Evolutionary conservation across 306 rosid species (phyloP), one percentile per base, ranked within the genome.

Genomic region (Coriaria nepalensis): DNA sequence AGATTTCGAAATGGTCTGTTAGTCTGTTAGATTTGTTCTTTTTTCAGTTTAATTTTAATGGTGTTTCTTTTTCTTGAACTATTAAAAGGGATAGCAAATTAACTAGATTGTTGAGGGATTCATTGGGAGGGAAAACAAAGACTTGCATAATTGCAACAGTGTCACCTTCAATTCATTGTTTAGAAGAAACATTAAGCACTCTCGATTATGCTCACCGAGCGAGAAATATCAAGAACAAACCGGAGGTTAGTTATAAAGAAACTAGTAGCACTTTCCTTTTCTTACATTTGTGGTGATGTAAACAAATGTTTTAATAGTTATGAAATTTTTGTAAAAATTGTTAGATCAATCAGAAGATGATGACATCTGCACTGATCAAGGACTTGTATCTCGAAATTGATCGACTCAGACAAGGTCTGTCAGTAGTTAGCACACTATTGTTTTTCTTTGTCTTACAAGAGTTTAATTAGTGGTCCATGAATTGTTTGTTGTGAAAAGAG

Each of bases 191-290:
- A 40, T 93, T 92, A 53, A 92, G 94, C 77, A 92, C 98, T 48
- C 72, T 92, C 51, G 98, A 92, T 49, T 92, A 92, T 59, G 98
- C 98, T 4, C 94, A 92, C 50, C 98, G 98, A 63, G 98, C 98
- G 65, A 92, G 86, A 73, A 92, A 92, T 69, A 92, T 92, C 62
- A 92, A 86, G 81, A 92, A 92, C 78, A 92, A 92, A 64, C 98
- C 98, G 40, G 98, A 92, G 94, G 98, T 86, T 65, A 77, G 55
- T 59, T 54, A 35, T 60, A n/a, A n/a, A n/a, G n/a, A n/a, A n/a
- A n/a, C n/a, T n/a, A n/a, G n/a, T n/a, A n/a, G n/a, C n/a, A 39
- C 50, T 57, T 55, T 6, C 63, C 35, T 54, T 53, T 51, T 20
- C 71, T 44, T 9, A n/a, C 57, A 34, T 72, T 62, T n/a, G n/a